These are phyloP conservation scores for Hypoxylon lienhwacheense DNA, from an alignment of 495 filamentous ascomycete species.

Conservation along the genomic window DNA sequence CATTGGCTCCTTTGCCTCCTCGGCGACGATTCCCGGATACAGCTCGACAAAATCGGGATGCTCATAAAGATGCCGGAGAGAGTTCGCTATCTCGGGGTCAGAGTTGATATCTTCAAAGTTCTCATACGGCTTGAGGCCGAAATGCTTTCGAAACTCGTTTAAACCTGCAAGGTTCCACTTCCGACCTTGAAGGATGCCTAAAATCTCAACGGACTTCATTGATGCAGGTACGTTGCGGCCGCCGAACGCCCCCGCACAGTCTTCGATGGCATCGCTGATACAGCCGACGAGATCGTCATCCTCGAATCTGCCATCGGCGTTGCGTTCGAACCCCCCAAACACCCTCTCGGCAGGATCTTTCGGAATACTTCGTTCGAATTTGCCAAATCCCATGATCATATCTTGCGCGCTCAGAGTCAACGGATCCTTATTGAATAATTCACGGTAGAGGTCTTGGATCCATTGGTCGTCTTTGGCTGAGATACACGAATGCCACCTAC, in stretches of 20 bases:
- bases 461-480: conserved; percentile 73
- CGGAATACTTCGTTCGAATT: conserved; percentile 60
- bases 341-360: conserved; percentile 65
- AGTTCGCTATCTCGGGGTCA: conserved; percentile 67
- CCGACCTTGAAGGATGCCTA: conserved; percentile 83
- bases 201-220: conserved; percentile 75
- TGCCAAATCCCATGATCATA: conserved; percentile 60
- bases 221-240: conserved; percentile 73
- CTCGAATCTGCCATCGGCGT: conserved; percentile 59
- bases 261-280: conserved; percentile 66
- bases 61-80: conserved; percentile 72
- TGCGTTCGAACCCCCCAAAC: conserved; percentile 65
- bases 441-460: conserved; percentile 65
- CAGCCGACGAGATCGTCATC: conserved; percentile 72
- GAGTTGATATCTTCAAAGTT: conserved; percentile 83
- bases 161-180: conserved; percentile 80
- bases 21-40: conserved; percentile 67
- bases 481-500: conserved; percentile 73
- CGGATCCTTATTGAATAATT: conserved; percentile 65
- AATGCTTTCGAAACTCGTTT: conserved; percentile 86
- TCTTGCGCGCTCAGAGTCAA: conserved; percentile 55
- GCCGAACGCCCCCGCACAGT: conserved; percentile 64
- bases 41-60: conserved; percentile 63
- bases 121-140: conserved; percentile 71
- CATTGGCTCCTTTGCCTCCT: conserved; percentile 74